phyloP scores from a whole-genome alignment of 2,329 filamentous ascomycete species.

The Akanthomyces uredinophilus region DNA sequence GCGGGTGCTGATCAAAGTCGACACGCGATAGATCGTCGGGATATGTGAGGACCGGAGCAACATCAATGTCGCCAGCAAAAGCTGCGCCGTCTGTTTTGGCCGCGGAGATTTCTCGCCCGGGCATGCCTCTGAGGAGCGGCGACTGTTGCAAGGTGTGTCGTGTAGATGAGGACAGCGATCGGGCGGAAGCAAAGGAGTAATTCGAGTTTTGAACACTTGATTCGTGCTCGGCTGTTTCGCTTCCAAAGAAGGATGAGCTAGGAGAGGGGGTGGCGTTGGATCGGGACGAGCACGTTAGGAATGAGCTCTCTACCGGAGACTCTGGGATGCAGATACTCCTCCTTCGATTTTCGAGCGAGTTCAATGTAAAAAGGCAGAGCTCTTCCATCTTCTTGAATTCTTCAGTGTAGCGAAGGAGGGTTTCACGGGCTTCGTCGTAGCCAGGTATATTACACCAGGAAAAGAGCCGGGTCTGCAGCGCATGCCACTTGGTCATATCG shows the following conservation, averaged over 20 bases:
- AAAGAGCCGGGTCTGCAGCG: conserved; percentile 28
- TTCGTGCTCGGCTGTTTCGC: not conserved
- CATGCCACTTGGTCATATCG: conserved; percentile 19
- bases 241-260: not conserved
- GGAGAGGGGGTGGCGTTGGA: not conserved
- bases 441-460: conserved; percentile 29
- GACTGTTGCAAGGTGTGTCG: not conserved
- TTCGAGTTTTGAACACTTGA: not conserved
- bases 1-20: conserved; percentile 33
- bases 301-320: not conserved
- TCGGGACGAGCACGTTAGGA: conserved; percentile 1
- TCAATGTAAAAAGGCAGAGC: conserved; percentile 13
- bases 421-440: conserved; percentile 26
- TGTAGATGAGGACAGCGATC: conserved; percentile 7
- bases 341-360: not conserved
- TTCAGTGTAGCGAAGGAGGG: conserved; percentile 28
- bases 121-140: conserved; percentile 41
- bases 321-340: not conserved
- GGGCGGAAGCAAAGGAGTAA: not conserved
- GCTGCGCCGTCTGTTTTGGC: conserved; percentile 33
- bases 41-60: conserved; percentile 28
- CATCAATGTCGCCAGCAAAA: conserved; percentile 28
- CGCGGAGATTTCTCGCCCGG: conserved; percentile 34
- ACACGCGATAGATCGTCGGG: conserved; percentile 30
- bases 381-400: conserved; percentile 31